Base-by-base conservation (phyloP, 169 alveolate genomes). In the Plasmodium adleri region DNA sequence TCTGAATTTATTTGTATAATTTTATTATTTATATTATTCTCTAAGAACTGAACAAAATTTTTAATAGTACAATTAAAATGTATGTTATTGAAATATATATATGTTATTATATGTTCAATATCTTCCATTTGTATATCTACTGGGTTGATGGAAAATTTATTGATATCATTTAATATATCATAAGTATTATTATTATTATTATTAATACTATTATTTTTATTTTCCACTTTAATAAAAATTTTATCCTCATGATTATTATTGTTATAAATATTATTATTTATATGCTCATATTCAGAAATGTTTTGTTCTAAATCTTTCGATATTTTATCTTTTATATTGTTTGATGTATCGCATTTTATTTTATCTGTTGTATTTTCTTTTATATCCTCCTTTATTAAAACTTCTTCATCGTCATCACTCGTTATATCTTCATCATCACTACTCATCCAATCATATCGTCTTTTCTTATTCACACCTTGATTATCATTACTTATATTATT, bases 351-450 rank as follows among this genome's bases (percentile, higher is more conserved):
- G 20, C 22, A 54, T 10, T 50, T n/a, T 26, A 20, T 43, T 20
- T 15, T 59, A 17, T 28, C 17, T 3, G 9, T 28, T 64, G 17
- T 49, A 66, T 70, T 58, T 15, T 66, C 26, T 56, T 68, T 83
- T 5, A 13, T 24, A n/a, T 72, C 70, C n/a, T 22, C 58, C 0
- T 39, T 39, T 39, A 39, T 39, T 72, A 2, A n/a, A 15, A 5
- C 52, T 54, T 32, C 70, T 56, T 83, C 91, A 15, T 83, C 91
- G 1, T 83, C 91, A 6, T 68, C 83, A 50, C 85, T 68, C 13
- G 91, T 58, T 83, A 83, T 83, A 68, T 83, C 91, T 68, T 83
- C 91, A 70, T 83, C 91, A 45, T 83, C 91, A 15, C 91, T 83
- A 83, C 91, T 83, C 91, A 83, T 83, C 91, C 91, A 83, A 13